These are phyloP conservation scores for Ophiosphaerella korrae DNA, from an alignment of 2,329 filamentous ascomycete genomes.

Conservation along the genomic window DNA sequence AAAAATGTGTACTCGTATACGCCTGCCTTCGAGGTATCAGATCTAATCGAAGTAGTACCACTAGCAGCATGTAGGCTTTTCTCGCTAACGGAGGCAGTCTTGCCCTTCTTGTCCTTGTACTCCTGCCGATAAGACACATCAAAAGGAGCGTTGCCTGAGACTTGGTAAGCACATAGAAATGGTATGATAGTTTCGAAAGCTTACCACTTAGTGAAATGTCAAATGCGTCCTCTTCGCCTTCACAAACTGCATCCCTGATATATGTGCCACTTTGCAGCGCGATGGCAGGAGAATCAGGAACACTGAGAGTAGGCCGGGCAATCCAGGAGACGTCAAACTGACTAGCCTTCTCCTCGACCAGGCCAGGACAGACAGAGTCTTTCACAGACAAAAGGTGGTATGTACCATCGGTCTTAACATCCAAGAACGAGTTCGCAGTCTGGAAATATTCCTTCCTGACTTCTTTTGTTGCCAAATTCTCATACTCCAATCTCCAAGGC, in stretches of 20 bases:
- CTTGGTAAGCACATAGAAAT: conserved; percentile 25
- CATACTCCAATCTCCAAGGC: conserved; percentile 82
- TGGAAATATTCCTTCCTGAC: conserved; percentile 56
- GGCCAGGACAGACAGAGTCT: conserved; percentile 82
- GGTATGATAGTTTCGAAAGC: conserved; percentile 23
- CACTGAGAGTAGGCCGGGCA: conserved; percentile 72
- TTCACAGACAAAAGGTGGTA: conserved; percentile 80
- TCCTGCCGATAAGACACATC: conserved; percentile 80
- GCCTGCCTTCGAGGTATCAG: conserved; percentile 85
- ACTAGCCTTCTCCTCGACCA: conserved; percentile 74
- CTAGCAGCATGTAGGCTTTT: conserved; percentile 79
- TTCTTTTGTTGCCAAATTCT: conserved; percentile 63
- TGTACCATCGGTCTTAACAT: conserved; percentile 69
- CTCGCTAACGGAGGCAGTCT: conserved; percentile 61
- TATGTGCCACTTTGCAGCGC: conserved; percentile 60
- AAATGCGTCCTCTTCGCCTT: conserved; percentile 89
- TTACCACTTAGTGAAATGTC: conserved; percentile 79
- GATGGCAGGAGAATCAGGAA: conserved; percentile 68
- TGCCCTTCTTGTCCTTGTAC: conserved; percentile 69
- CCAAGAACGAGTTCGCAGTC: conserved; percentile 69
- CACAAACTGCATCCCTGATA: conserved; percentile 82
- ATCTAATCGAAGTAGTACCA: conserved; percentile 75
- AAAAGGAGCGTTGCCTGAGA: conserved; percentile 75
- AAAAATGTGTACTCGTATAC: conserved; percentile 85
- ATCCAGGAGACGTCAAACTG: conserved; percentile 86